Evolutionary conservation across 2,329 filamentous ascomycete species (phyloP).

Genomic region (Cladosporium phlei): DNA sequence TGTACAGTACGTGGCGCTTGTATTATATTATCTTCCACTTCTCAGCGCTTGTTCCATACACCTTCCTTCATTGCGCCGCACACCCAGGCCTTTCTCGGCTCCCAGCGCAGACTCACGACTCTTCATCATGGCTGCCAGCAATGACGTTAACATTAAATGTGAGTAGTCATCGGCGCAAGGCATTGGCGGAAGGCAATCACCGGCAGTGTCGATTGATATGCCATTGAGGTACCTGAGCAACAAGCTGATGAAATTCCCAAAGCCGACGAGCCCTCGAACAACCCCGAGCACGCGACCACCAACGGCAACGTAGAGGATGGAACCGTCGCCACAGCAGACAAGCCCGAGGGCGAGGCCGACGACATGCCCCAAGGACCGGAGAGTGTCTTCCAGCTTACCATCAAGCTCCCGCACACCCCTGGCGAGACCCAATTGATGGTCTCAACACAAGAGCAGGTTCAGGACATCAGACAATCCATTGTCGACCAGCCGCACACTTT

Average conservation of each 20-base stretch:
- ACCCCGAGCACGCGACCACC: slow-evolving; percentile 11
- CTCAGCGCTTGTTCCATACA: slow-evolving; percentile 2
- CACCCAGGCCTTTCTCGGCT: no score
- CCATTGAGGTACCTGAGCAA: background rate
- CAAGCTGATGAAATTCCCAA: background rate
- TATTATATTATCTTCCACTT: slow-evolving; percentile 8
- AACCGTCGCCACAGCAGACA: slow-evolving; percentile 10
- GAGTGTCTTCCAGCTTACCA: slow-evolving; percentile 64
- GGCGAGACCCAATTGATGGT: slow-evolving; percentile 83
- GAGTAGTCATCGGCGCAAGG: background rate
- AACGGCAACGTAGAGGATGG: slow-evolving; percentile 10
- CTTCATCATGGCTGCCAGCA: slow-evolving; percentile 9
- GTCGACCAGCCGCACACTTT: slow-evolving; percentile 90
- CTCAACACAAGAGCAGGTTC: slow-evolving; percentile 82
- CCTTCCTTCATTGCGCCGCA: background rate
- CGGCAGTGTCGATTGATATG: background rate
- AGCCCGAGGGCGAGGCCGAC: slow-evolving; percentile 20
- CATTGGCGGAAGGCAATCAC: no score
- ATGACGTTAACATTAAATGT: slow-evolving; percentile 11
- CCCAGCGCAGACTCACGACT: no score
- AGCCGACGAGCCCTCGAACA: slow-evolving; percentile 8
- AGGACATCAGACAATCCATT: slow-evolving; percentile 94
- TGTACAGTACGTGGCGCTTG: slow-evolving; percentile 4
- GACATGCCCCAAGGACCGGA: slow-evolving; percentile 21
- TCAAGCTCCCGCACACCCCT: slow-evolving; percentile 75